Conservation (phyloP, 78 protist genomes). For the Bodo saltans region DNA sequence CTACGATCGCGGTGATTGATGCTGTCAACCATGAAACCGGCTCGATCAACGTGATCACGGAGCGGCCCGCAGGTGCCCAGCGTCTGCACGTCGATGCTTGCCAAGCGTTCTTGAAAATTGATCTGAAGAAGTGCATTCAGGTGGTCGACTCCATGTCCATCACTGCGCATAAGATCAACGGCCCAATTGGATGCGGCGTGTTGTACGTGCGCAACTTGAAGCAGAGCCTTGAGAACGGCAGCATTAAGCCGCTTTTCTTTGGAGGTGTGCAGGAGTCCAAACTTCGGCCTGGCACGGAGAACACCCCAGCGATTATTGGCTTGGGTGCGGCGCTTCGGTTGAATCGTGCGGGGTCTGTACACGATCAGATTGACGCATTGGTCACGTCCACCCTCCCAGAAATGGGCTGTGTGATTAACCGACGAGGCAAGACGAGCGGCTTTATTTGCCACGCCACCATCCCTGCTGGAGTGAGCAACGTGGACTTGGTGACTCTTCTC, state of each 20-base stretch:
- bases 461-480: too few species aligned
- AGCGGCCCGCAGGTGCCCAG: too few species aligned
- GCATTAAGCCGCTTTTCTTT: not conserved
- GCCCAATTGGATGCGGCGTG: not conserved
- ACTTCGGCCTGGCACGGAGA: not conserved
- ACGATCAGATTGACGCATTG: too few species aligned
- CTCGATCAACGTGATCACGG: too few species aligned
- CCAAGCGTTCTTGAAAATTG: not conserved
- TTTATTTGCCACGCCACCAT: too few species aligned
- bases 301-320: not conserved
- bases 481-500: too few species aligned
- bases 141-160: not conserved
- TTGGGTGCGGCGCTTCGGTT: not conserved
- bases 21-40: not conserved
- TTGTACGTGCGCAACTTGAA: too few species aligned
- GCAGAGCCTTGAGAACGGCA: not conserved
- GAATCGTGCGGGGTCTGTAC: too few species aligned
- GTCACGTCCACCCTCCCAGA: too few species aligned
- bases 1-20: not conserved
- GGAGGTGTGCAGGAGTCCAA: not conserved
- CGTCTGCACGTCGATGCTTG: not conserved
- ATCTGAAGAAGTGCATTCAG: not conserved
- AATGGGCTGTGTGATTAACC: too few species aligned
- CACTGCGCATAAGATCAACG: not conserved
- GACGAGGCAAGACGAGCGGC: too few species aligned